These are phyloP conservation scores for Ciborinia camelliae DNA, from an alignment of 2,329 filamentous ascomycete genomes.

Conservation along the genomic window DNA sequence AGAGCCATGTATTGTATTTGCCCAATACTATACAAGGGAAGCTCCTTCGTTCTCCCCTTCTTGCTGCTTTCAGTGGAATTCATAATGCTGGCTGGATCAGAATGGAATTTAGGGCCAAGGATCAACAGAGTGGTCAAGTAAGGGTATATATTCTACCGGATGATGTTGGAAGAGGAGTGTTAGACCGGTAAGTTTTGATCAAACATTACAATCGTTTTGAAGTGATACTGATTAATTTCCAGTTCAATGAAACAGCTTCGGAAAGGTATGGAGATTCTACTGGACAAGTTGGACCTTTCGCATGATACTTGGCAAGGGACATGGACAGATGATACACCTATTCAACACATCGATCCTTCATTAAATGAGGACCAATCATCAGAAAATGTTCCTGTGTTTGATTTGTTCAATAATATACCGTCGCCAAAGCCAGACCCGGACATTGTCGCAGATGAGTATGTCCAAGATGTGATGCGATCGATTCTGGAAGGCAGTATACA, in stretches of 20 bases:
- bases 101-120: conserved; percentile 31
- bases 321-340: conserved; percentile 23
- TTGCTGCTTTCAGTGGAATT: conserved; percentile 25
- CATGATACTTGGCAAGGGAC: conserved; percentile 52
- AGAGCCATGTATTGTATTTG: conserved; percentile 18
- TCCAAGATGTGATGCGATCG: conserved; percentile 51
- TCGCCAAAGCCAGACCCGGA: conserved; percentile 60
- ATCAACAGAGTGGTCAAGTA: conserved; percentile 36
- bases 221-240: not conserved
- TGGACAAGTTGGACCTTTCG: conserved; percentile 56
- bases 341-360: conserved; percentile 42
- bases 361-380: conserved; percentile 21
- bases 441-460: conserved; percentile 48
- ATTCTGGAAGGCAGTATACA: conserved; percentile 52
- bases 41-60: conserved; percentile 22
- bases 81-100: conserved; percentile 34
- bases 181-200: conserved; percentile 39
- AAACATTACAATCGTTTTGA: not conserved
- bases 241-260: conserved; percentile 46
- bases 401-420: conserved; percentile 70
- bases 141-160: conserved; percentile 64
- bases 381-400: conserved; percentile 56
- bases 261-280: conserved; percentile 46
- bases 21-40: conserved; percentile 25
- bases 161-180: conserved; percentile 53